These are phyloP conservation scores for Populus pruinosa DNA, from an alignment of 345 rosid species.

Conservation along the genomic window DNA sequence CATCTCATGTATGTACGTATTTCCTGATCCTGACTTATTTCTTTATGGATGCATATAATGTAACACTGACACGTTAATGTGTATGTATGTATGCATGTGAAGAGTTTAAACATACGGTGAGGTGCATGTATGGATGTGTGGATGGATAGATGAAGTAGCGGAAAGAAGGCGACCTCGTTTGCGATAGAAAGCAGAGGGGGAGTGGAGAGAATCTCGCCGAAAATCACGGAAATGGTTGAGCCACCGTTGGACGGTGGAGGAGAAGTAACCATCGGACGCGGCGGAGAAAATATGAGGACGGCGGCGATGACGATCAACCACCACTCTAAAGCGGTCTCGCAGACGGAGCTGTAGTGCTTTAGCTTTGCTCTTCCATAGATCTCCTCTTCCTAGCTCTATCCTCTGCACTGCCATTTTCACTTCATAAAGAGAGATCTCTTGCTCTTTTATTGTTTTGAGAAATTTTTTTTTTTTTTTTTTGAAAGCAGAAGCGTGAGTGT, in stretches of 20 bases:
- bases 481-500: too few species aligned
- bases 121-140: too few species aligned
- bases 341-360: constrained; percentile 62
- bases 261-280: constrained; percentile 45
- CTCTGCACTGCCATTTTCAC: constrained; percentile 48
- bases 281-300: constrained; percentile 38
- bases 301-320: constrained; percentile 57
- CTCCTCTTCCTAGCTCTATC: constrained; percentile 48
- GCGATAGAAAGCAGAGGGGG: constrained; percentile 68
- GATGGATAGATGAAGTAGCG: too few species aligned
- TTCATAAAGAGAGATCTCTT: too few species aligned
- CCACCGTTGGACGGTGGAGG: constrained; percentile 62
- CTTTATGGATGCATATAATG: too few species aligned
- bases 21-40: too few species aligned
- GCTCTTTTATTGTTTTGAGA: too few species aligned
- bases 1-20: too few species aligned
- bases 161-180: constrained; percentile 49
- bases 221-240: constrained; percentile 60
- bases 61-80: too few species aligned
- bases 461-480: too few species aligned
- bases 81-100: too few species aligned
- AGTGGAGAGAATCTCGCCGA: constrained; percentile 75
- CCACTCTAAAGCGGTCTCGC: constrained; percentile 72
- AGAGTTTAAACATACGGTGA: not conserved
- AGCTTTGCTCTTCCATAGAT: constrained; percentile 77